Conservation (phyloP, 768 basidiomycete genomes). For the Collybia nuda region DNA sequence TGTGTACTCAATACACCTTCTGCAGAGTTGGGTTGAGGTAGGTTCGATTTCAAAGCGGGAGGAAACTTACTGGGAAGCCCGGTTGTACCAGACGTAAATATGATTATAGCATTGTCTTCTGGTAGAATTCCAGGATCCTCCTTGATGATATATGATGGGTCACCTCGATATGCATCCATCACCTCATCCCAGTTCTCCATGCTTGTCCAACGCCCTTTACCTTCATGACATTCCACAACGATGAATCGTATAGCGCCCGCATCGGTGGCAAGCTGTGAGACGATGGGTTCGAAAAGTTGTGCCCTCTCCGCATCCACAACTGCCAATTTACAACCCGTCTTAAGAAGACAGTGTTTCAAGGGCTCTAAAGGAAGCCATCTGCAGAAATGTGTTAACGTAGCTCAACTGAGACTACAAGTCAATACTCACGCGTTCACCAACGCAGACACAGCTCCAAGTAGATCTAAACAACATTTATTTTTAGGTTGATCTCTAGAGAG, state of each 20-base stretch:
- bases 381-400: background rate
- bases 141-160: constrained; percentile 22
- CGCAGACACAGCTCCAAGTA: constrained; percentile 47
- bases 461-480: constrained; percentile 17
- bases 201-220: constrained; percentile 35
- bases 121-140: constrained; percentile 28
- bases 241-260: background rate
- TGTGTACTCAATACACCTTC: constrained; percentile 59
- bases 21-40: constrained; percentile 21
- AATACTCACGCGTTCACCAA: constrained; percentile 39
- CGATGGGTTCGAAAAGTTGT: constrained; percentile 25
- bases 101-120: constrained; percentile 48
- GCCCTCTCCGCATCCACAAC: constrained; percentile 46
- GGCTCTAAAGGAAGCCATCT: constrained; percentile 38
- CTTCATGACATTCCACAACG: constrained; percentile 20
- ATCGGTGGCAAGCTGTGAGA: constrained; percentile 18
- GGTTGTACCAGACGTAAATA: constrained; percentile 47
- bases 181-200: constrained; percentile 36
- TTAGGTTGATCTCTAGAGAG: background rate
- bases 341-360: constrained; percentile 40
- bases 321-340: constrained; percentile 37
- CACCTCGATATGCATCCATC: constrained; percentile 29
- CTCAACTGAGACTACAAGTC: background rate
- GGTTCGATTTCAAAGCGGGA: background rate
- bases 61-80: constrained; percentile 4